Base-by-base conservation (phyloP, 768 basidiomycete species). In the Tricholoma bakamatsutake region DNA sequence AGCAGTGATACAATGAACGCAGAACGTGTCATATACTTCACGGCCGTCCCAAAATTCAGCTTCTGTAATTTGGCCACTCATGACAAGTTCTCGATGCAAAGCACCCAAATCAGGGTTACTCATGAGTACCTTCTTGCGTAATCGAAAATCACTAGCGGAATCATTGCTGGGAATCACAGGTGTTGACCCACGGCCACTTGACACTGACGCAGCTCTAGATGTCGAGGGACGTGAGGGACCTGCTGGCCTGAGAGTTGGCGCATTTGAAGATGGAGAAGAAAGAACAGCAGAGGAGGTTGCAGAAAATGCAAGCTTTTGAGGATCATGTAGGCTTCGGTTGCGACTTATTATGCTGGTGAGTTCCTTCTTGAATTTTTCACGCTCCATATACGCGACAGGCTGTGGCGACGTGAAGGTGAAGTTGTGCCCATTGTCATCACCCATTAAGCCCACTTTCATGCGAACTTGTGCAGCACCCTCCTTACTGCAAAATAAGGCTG, bases 31-130 rank as follows among this genome's bases (percentile, higher is more conserved):
- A 63, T 66, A 52, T 66, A 97, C 93, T 81, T 97, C 90, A 65
- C 97, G 79, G 31, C 93, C 93, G 58, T 94, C 93, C 97, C 97
- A 98, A 69, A 98, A 99, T 61, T 99, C 97, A 0, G 83, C 81
- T 69, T 98, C 95, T 1, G 87, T 88, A 30, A 99, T 88, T 59
- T 90, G 87, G 9, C 87, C 84, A 28, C 76, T 77, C 70, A 91
- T 83, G 46, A 98, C 97, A 57, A 98, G 81, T 49, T 96, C 91
- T 37, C 85, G 83, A 69, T 98, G 95, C 43, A 99, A 74, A 10
- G 81, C 69, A 17, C 84, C 85, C 53, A 98, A 77, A 56, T 92
- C 90, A 1, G 88, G 81, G 59, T 87, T 86, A 66, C 81, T 81
- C 64, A 90, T 66, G 24, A 98, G 77, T 1, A 97, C 89, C 54